Conservation (phyloP, 169 alveolate species). For the Plasmodium adleri region DNA sequence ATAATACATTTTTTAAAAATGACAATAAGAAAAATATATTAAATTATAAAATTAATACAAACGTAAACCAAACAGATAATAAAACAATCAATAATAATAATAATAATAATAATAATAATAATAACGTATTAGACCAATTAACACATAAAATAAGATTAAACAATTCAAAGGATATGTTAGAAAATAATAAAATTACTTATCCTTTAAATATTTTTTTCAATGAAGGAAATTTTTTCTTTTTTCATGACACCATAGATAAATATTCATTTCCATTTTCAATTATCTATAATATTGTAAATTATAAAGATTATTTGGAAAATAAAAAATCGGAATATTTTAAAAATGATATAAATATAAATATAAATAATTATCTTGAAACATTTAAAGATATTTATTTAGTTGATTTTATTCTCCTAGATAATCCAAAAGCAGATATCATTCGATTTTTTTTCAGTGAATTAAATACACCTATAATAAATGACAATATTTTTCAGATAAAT, state of each 20-base stretch:
- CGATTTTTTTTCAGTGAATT: conserved; percentile 55
- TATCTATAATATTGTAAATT: conserved; percentile 51
- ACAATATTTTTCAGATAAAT: conserved; percentile 43
- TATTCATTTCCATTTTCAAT: conserved; percentile 39
- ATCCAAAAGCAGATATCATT: conserved; percentile 54
- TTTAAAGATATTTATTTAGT: conserved; percentile 27
- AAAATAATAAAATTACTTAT: conserved; percentile 17
- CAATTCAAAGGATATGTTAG: conserved; percentile 9
- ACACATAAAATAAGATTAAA: neutral
- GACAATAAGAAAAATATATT: neutral
- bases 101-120: too few relatives aligned
- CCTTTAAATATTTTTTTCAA: conserved; percentile 51
- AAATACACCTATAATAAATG: conserved; percentile 74
- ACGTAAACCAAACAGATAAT: too few relatives aligned
- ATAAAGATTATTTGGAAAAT: conserved; percentile 24
- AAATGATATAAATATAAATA: neutral
- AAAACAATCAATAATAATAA: too few relatives aligned
- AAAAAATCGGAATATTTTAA: neutral
- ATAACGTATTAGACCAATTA: neutral
- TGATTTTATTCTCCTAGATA: conserved; percentile 52
- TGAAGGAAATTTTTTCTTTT: conserved; percentile 51
- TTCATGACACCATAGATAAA: conserved; percentile 11
- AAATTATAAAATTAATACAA: too few relatives aligned
- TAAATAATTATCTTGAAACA: neutral
- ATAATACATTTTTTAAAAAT: conserved; percentile 5